Evolutionary conservation across 129 eudicot species (phyloP).

Genomic region (Daucus carota): DH1_v3.0 NC_030386.2:30286001-30286500

Average conservation of each 20-base stretch:
- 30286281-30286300: too few species aligned
- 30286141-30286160: too few species aligned
- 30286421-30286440: constrained; percentile 5
- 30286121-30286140: neutral
- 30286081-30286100: neutral
- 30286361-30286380: neutral
- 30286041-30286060: neutral
- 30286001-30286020: constrained; percentile 1
- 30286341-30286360: too few species aligned
- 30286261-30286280: too few species aligned
- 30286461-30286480: neutral
- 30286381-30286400: neutral
- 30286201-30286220: too few species aligned
- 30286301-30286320: too few species aligned
- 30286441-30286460: constrained; percentile 6
- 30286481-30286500: constrained; percentile 3
- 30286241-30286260: too few species aligned
- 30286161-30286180: too few species aligned
- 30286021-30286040: neutral
- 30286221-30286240: too few species aligned
- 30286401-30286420: neutral
- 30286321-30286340: too few species aligned
- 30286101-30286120: neutral
- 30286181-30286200: too few species aligned
- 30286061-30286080: neutral